These are phyloP conservation scores for Lachancea cidri DNA, from an alignment of 805 yeast genomes.

Conservation along the genomic window DNA sequence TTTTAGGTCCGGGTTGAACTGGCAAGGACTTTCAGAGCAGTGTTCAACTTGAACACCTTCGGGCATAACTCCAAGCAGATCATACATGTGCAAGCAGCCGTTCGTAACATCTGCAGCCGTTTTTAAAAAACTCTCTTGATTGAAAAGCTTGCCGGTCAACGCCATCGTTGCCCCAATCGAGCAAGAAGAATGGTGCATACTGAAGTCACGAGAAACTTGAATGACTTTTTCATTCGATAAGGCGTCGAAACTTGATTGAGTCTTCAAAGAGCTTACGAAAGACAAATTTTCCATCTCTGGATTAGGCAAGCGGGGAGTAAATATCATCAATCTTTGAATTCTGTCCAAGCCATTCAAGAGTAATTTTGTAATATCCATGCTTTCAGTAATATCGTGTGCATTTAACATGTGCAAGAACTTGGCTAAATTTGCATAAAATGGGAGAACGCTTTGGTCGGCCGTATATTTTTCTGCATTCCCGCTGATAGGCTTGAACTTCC, in stretches of 20 bases:
- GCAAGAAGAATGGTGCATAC: constrained; percentile 46
- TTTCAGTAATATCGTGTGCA: constrained; percentile 29
- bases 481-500: constrained; percentile 16
- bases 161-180: constrained; percentile 52
- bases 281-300: constrained; percentile 22
- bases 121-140: constrained; percentile 31
- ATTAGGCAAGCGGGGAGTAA: constrained; percentile 41
- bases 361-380: constrained; percentile 1
- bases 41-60: constrained; percentile 28
- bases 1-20: constrained; percentile 1
- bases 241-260: constrained; percentile 17
- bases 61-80: constrained; percentile 31
- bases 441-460: constrained; percentile 8
- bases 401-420: constrained; percentile 43
- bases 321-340: constrained; percentile 39
- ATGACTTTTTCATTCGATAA: constrained; percentile 22
- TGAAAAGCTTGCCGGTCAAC: constrained; percentile 40
- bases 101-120: constrained; percentile 41
- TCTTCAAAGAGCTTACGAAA: constrained; percentile 16
- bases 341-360: constrained; percentile 32
- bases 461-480: constrained; percentile 2
- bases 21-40: constrained; percentile 8
- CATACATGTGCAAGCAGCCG: constrained; percentile 45
- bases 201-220: constrained; percentile 29
- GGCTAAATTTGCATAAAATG: constrained; percentile 45